These are phyloP conservation scores for Metarhizium guizhouense DNA, from an alignment of 2,329 filamentous ascomycete genomes.

Conservation along the genomic window DNA sequence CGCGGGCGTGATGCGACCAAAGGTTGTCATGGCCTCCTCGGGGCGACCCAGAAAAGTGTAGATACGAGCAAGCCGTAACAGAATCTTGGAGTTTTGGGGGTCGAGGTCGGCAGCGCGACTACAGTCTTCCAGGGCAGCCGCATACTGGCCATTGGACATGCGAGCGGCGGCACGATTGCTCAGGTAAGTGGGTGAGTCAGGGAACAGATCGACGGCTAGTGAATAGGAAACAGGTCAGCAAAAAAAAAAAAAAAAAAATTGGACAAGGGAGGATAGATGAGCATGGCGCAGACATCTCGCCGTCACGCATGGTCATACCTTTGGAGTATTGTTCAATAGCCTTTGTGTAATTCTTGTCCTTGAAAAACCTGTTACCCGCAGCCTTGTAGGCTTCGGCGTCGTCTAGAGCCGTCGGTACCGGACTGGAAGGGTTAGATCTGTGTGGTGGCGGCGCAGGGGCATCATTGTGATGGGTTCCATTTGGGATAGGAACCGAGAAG, in stretches of 20 bases:
- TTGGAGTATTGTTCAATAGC: slow-evolving; percentile 93
- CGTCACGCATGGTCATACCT: slow-evolving; percentile 45
- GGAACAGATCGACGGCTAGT: slow-evolving; percentile 78
- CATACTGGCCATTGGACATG: slow-evolving; percentile 77
- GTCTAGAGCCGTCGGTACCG: slow-evolving; percentile 46
- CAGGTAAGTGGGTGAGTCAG: slow-evolving; percentile 78
- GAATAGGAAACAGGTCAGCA: slow-evolving; percentile 6
- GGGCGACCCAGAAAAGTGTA: slow-evolving; percentile 82
- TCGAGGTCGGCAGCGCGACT: slow-evolving; percentile 74
- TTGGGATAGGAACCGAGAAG: slow-evolving; percentile 45
- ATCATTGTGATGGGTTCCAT: slow-evolving; percentile 32
- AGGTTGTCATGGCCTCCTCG: slow-evolving; percentile 76
- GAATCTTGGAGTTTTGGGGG: slow-evolving; percentile 76
- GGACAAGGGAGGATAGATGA: no score
- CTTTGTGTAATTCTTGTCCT: slow-evolving; percentile 79
- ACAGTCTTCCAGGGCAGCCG: slow-evolving; percentile 79
- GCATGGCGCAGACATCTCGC: no score
- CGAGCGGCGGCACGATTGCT: slow-evolving; percentile 92
- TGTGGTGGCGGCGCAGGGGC: slow-evolving; percentile 65
- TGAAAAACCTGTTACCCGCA: slow-evolving; percentile 93
- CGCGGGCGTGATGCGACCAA: slow-evolving; percentile 68
- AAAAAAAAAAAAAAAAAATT: neutral
- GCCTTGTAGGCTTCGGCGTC: slow-evolving; percentile 90
- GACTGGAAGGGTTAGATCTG: slow-evolving; percentile 53
- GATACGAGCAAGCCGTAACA: slow-evolving; percentile 80